phyloP scores from a whole-genome alignment of 345 rosid species.

The Cardamine occulta region DNA sequence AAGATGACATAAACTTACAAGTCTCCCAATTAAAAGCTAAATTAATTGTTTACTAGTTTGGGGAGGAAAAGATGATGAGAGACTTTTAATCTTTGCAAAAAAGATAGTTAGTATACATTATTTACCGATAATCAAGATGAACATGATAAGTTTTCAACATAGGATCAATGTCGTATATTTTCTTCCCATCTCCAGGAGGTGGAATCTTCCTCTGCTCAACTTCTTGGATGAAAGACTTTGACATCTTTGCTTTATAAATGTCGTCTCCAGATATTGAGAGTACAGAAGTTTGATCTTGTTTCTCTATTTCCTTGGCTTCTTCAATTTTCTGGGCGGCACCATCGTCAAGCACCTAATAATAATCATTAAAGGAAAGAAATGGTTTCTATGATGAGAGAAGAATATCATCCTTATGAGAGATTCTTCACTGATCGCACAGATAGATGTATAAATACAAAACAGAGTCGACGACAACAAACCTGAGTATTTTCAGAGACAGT shows the following conservation, averaged over 20 bases:
- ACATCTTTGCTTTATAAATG: constrained; percentile 40
- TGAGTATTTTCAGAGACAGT: constrained; percentile 50
- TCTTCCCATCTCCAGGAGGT: constrained; percentile 79
- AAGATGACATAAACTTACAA: not conserved
- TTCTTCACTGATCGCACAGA: not conserved
- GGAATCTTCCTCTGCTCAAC: constrained; percentile 51
- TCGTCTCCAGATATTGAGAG: constrained; percentile 40
- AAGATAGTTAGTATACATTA: not conserved
- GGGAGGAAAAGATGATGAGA: constrained; percentile 7
- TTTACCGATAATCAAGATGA: constrained; percentile 90
- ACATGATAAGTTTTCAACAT: constrained; percentile 54
- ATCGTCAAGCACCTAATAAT: constrained; percentile 26
- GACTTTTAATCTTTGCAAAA: constrained; percentile 14
- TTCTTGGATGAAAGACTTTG: constrained; percentile 39
- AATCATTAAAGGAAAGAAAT: not conserved
- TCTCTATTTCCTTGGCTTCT: constrained; percentile 33
- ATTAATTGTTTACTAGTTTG: not conserved
- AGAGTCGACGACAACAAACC: constrained; percentile 47
- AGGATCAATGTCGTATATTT: constrained; percentile 88
- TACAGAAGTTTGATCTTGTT: constrained; percentile 45
- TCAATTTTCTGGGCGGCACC: constrained; percentile 6
- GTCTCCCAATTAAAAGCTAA: not conserved
- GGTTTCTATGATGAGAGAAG: not conserved
- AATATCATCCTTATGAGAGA: not conserved
- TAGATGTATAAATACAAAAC: not conserved